These are phyloP conservation scores for Toxicodendron radicans DNA, from an alignment of 345 rosid species.

Conservation along the genomic window DNA sequence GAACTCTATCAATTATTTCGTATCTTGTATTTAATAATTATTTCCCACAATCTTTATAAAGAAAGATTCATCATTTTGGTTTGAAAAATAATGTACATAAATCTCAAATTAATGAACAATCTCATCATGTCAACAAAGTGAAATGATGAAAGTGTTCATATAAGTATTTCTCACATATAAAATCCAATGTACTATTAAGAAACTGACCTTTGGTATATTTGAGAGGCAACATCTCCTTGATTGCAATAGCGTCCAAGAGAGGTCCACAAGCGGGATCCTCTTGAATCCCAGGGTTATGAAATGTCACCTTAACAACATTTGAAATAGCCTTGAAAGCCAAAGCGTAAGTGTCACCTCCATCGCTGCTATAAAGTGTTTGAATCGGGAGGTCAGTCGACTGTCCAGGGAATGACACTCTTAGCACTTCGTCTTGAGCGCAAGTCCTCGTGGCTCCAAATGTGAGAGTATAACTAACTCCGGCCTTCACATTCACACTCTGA, in stretches of 20 bases:
- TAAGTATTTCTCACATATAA: too few species aligned
- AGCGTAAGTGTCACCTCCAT: slow-evolving; percentile 84
- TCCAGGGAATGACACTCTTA: slow-evolving; percentile 50
- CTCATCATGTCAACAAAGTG: too few species aligned
- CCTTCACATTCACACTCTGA: slow-evolving; percentile 46
- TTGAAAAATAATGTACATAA: too few species aligned
- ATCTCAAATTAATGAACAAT: too few species aligned
- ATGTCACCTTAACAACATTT: slow-evolving; percentile 50
- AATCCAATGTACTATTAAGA: background rate
- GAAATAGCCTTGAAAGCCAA: slow-evolving; percentile 64
- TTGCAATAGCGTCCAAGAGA: slow-evolving; percentile 74
- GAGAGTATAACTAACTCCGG: slow-evolving; percentile 52
- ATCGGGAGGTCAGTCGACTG: slow-evolving; percentile 57
- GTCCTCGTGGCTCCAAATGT: slow-evolving; percentile 79
- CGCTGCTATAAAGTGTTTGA: slow-evolving; percentile 68
- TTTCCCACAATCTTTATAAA: too few species aligned
- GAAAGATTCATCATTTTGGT: too few species aligned
- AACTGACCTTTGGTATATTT: slow-evolving; percentile 39
- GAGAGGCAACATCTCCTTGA: slow-evolving; percentile 63
- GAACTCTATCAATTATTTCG: too few species aligned
- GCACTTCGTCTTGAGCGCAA: slow-evolving; percentile 80
- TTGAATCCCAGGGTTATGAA: slow-evolving; percentile 83
- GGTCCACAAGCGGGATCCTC: slow-evolving; percentile 89
- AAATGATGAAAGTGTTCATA: too few species aligned
- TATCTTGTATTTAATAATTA: too few species aligned